Conservation (phyloP, 2,329 filamentous ascomycete species). For the Aspergillus terreus region DNA sequence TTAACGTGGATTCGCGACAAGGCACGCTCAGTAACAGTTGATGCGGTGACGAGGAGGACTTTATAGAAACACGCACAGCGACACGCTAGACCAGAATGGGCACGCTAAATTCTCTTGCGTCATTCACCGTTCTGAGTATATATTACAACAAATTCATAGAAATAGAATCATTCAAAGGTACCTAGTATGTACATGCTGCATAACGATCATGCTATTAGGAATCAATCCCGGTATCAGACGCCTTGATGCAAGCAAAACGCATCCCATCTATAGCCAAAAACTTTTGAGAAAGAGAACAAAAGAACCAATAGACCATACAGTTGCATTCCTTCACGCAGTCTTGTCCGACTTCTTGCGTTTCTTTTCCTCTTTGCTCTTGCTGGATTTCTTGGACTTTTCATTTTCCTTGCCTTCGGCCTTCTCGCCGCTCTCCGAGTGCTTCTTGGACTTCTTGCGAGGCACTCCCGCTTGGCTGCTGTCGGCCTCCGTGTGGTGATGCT, state of each 20-base stretch:
- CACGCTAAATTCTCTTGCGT: no score
- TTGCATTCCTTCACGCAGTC: slow-evolving; percentile 23
- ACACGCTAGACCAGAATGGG: no score
- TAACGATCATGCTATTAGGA: not conserved
- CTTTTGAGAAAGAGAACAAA: slow-evolving; percentile 11
- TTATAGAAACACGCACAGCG: no score
- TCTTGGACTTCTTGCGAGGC: slow-evolving; percentile 41
- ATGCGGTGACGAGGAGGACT: no score
- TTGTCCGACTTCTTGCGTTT: slow-evolving; percentile 39
- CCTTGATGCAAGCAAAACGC: slow-evolving; percentile 35
- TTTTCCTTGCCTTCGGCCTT: slow-evolving; percentile 23
- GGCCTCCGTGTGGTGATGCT: slow-evolving; percentile 30
- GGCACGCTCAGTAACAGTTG: no score
- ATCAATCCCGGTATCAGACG: slow-evolving; percentile 28
- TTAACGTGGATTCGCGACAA: no score
- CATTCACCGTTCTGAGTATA: no score
- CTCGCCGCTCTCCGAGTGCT: slow-evolving; percentile 19
- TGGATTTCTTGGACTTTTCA: slow-evolving; percentile 30
- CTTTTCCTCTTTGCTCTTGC: slow-evolving; percentile 39
- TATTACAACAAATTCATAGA: no score
- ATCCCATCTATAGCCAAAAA: slow-evolving; percentile 14
- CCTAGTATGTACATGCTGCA: not conserved
- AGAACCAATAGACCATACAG: slow-evolving; percentile 12
- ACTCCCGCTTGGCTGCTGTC: slow-evolving; percentile 21
- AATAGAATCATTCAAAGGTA: no score